phyloP scores from a whole-genome alignment of 2,329 filamentous ascomycete genomes.

The Pestalotiopsis sp. region DNA sequence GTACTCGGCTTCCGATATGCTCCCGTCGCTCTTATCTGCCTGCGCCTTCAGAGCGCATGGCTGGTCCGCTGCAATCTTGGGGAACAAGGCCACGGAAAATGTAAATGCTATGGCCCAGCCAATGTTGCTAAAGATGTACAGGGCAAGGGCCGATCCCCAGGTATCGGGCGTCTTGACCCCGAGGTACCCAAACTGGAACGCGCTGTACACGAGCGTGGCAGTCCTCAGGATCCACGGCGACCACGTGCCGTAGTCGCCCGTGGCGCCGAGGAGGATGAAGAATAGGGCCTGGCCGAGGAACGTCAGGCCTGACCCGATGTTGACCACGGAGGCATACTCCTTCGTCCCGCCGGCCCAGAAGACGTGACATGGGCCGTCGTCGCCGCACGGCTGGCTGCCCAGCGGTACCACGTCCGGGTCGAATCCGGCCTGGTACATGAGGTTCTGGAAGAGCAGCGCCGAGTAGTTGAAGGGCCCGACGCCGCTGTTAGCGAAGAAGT shows the following conservation, averaged over 20 bases:
- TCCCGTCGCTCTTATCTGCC: not conserved
- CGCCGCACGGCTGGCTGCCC: not conserved
- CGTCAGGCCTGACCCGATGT: constrained; percentile 2
- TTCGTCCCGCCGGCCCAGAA: constrained; percentile 6
- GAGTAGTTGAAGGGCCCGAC: constrained; percentile 2
- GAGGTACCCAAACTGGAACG: constrained; percentile 9
- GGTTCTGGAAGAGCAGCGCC: constrained; percentile 6
- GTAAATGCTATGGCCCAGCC: not conserved
- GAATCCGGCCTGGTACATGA: constrained; percentile 11
- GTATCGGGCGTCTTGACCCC: not conserved
- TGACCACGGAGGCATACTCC: constrained; percentile 4
- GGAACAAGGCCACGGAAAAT: constrained; percentile 7
- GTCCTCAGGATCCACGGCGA: constrained; percentile 4
- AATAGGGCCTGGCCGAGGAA: constrained; percentile 2
- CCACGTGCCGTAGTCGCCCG: constrained; percentile 10
- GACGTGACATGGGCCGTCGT: constrained; percentile 2
- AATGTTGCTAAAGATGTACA: constrained; percentile 7
- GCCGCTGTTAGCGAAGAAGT: constrained; percentile 7
- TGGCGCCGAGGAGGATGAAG: constrained; percentile 1
- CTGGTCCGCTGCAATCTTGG: constrained; percentile 2
- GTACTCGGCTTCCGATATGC: not conserved
- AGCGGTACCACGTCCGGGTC: constrained; percentile 2
- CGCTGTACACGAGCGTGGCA: not conserved
- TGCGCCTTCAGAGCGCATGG: not conserved
- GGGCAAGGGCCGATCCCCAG: not conserved